Percentiles rank a stretch among this genome's conserved stretches.
Conservation (phyloP, 2,329 filamentous ascomycete genomes). For the Cladosporium sp. region DNA sequence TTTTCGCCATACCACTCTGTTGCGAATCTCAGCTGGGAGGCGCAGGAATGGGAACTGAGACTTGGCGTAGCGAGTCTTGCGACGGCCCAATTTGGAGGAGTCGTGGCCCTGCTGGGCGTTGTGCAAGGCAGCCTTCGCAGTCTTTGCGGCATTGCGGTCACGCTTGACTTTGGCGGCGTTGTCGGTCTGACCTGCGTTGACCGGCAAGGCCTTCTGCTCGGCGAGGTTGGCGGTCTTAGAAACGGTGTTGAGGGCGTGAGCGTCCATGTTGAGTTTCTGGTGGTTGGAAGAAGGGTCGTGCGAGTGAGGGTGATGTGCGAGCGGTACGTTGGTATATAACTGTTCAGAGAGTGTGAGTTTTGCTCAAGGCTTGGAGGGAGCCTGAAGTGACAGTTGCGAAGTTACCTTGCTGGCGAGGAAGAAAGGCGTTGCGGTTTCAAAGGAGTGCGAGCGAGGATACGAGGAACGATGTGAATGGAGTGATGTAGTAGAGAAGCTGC, state of each 20-base stretch:
- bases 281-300: not conserved
- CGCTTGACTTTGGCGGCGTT: not conserved
- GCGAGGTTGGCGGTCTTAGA: not conserved
- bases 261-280: not conserved
- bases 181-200: not conserved
- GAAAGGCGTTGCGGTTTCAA: not conserved
- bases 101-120: not conserved
- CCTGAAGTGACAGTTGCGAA: not conserved
- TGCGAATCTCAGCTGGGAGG: conserved; percentile 6
- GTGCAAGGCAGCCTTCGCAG: not conserved
- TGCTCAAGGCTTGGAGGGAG: not conserved
- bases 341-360: not conserved
- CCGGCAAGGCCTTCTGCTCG: not conserved
- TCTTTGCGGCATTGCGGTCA: not conserved
- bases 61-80: not conserved
- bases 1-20: not conserved
- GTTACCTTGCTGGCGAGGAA: not conserved
- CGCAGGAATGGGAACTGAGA: not conserved
- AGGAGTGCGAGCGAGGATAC: not conserved
- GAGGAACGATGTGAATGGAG: not conserved
- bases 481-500: not conserved
- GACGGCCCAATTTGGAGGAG: not conserved
- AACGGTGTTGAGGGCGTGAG: not conserved
- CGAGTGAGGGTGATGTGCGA: not conserved
- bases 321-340: not conserved